Evolutionary conservation across 129 eudicot species (phyloP).

Genomic region (Flaveria bidentis): DNA sequence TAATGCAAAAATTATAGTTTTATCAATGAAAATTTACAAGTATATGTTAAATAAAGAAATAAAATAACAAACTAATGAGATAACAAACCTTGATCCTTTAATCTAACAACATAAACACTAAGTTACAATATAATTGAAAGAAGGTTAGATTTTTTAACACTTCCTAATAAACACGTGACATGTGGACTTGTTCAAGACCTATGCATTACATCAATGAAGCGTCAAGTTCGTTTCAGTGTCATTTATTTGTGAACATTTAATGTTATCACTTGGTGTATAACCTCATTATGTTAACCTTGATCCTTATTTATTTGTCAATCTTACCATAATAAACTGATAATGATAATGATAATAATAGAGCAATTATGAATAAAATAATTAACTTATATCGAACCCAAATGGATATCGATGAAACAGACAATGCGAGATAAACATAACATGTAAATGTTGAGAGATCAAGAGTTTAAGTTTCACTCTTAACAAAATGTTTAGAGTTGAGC

Average conservation of each 20-base stretch:
- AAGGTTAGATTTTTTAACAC: background rate
- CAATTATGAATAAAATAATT: too few relatives aligned
- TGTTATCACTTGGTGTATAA: background rate
- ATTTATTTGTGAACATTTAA: background rate
- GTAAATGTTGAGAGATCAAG: too few relatives aligned
- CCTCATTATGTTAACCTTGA: background rate
- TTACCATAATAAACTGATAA: background rate
- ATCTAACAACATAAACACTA: background rate
- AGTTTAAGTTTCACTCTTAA: too few relatives aligned
- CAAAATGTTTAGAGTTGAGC: too few relatives aligned
- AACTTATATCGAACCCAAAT: background rate
- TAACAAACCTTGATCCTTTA: background rate
- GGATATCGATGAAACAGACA: background rate
- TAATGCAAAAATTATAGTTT: background rate
- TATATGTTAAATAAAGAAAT: background rate
- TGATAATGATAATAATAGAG: background rate
- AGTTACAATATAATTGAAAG: background rate
- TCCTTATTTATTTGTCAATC: background rate
- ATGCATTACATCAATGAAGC: background rate
- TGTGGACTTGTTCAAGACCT: background rate
- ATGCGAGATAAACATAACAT: too few relatives aligned
- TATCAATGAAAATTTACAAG: background rate
- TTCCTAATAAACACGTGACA: too few relatives aligned
- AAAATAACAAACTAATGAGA: background rate
- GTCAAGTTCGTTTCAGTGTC: background rate